Evolutionary conservation across 805 yeast species (phyloP).

Genomic region (Yarrowia porcina): DNA sequence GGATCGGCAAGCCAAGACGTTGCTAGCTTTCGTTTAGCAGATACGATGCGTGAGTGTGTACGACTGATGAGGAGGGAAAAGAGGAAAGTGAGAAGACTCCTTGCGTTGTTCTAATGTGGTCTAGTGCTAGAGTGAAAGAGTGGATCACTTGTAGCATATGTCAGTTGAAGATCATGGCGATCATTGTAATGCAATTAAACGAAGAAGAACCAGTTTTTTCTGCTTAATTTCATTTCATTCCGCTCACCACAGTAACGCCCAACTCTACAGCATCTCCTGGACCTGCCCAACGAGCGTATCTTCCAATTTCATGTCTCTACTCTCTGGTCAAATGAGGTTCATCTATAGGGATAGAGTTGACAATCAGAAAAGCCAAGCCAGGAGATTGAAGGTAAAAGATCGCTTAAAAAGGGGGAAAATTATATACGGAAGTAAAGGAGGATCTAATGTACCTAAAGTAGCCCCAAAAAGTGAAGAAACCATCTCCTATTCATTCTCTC

Average conservation of each 20-base stretch:
- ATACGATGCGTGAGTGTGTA: conserved; percentile 1
- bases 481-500: not conserved
- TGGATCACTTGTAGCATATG: too few species aligned
- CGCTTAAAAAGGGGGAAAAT: not conserved
- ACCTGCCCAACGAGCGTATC: not conserved
- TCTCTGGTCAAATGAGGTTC: not conserved
- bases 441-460: too few species aligned
- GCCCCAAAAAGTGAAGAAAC: too few species aligned
- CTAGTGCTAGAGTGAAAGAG: too few species aligned
- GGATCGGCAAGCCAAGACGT: not conserved
- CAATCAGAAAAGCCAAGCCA: not conserved
- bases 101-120: too few species aligned
- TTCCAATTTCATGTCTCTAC: not conserved
- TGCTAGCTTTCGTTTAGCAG: not conserved
- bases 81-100: too few species aligned
- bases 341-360: not conserved
- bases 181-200: too few species aligned
- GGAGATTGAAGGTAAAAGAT: not conserved
- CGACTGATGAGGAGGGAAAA: not conserved
- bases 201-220: too few species aligned
- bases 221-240: too few species aligned
- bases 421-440: too few species aligned
- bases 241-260: not conserved
- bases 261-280: not conserved
- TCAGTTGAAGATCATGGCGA: too few species aligned